These are phyloP conservation scores for Terfezia claveryi DNA, from an alignment of 495 filamentous ascomycete genomes.

Conservation along the genomic window DNA sequence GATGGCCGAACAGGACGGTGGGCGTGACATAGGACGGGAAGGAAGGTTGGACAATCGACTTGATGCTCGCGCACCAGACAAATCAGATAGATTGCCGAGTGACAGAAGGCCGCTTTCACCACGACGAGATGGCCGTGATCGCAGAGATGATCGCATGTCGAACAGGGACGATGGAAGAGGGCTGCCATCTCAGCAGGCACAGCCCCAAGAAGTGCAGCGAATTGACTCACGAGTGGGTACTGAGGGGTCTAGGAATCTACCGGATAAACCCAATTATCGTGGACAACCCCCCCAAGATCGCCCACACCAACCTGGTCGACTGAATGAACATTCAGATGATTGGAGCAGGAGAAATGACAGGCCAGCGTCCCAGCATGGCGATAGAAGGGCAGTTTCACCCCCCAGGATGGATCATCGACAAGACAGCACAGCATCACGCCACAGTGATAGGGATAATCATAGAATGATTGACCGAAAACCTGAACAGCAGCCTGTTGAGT, in stretches of 20 bases:
- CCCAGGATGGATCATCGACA: constrained; percentile 10
- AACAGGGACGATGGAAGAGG: constrained; percentile 10
- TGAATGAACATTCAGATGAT: background rate
- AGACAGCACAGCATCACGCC: constrained; percentile 4
- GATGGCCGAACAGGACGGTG: constrained; percentile 7
- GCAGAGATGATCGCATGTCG: constrained; percentile 13
- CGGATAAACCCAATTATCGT: background rate
- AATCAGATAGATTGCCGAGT: constrained; percentile 17
- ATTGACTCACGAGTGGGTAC: background rate
- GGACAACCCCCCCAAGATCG: background rate
- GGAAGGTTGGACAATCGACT: constrained; percentile 8
- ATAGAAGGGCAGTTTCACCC: constrained; percentile 3
- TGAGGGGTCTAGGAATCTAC: background rate
- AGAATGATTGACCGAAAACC: constrained; percentile 7
- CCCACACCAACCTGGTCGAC: background rate
- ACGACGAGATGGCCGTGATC: constrained; percentile 9
- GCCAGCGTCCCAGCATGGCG: constrained; percentile 1
- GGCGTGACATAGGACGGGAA: constrained; percentile 9
- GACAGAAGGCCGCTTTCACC: constrained; percentile 9
- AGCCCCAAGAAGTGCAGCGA: background rate
- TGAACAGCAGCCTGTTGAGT: constrained; percentile 4
- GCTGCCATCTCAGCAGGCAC: background rate
- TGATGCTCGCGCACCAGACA: constrained; percentile 13
- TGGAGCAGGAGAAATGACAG: background rate
- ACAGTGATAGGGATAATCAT: constrained; percentile 6